phyloP scores from a whole-genome alignment of 208 protist genomes.

The Angomonas deanei region DNA sequence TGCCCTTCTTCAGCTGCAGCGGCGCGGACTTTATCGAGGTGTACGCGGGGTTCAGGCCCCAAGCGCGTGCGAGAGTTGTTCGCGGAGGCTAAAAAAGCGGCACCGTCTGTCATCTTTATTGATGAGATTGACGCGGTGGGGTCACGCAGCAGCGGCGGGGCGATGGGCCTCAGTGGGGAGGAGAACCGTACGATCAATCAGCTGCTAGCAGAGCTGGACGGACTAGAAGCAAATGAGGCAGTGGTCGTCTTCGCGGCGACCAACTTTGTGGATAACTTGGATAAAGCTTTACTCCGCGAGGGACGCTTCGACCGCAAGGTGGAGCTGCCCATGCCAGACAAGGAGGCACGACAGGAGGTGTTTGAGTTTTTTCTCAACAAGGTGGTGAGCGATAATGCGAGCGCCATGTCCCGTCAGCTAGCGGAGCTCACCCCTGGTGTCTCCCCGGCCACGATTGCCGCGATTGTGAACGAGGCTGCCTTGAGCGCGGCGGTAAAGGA shows the following conservation, averaged over 20 bases:
- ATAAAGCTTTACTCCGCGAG: slow-evolving; percentile 93
- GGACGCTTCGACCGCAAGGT: slow-evolving; percentile 97
- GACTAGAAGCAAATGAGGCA: slow-evolving; percentile 80
- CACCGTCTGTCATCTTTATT: slow-evolving; percentile 97
- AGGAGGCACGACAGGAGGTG: slow-evolving; percentile 48
- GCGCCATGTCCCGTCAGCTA: slow-evolving; percentile 26
- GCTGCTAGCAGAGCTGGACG: slow-evolving; percentile 95
- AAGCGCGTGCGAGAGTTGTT: slow-evolving; percentile 95
- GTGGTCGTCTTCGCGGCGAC: slow-evolving; percentile 97
- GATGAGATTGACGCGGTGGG: slow-evolving; percentile 98
- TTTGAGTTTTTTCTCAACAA: slow-evolving; percentile 72
- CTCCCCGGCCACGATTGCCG: slow-evolving; percentile 90
- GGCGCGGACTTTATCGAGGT: slow-evolving; percentile 96
- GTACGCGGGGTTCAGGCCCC: slow-evolving; percentile 95
- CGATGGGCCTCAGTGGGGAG: slow-evolving; percentile 68
- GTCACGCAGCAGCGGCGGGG: slow-evolving; percentile 59
- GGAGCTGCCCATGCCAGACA: slow-evolving; percentile 78
- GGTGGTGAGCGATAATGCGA: slow-evolving; percentile 27
- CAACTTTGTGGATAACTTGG: slow-evolving; percentile 94
- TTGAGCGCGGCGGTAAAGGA: slow-evolving; percentile 87
- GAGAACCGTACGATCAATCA: slow-evolving; percentile 95
- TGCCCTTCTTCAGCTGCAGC: slow-evolving; percentile 95
- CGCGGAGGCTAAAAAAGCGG: slow-evolving; percentile 76
- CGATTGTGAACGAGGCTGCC: slow-evolving; percentile 90
- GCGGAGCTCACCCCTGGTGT: slow-evolving; percentile 85